Evolutionary conservation across 495 filamentous ascomycete species (phyloP).

Genomic region (Penicillium egyptiacum): DNA sequence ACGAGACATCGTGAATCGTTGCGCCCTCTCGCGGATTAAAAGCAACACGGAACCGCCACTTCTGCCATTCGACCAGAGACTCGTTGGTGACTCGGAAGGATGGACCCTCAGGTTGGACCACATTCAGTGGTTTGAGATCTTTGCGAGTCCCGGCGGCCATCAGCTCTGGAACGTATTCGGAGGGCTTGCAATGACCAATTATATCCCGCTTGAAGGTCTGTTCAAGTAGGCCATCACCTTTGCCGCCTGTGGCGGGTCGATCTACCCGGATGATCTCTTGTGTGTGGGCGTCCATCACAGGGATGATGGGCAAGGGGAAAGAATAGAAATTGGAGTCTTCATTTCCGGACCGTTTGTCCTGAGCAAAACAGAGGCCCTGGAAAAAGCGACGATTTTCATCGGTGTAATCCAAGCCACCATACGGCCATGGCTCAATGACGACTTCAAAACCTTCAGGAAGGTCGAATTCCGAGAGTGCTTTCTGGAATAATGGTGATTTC

Average conservation of each 20-base stretch:
- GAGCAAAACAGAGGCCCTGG: slow-evolving; percentile 53
- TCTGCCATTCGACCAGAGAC: slow-evolving; percentile 62
- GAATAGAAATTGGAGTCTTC: slow-evolving; percentile 71
- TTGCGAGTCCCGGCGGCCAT: slow-evolving; percentile 58
- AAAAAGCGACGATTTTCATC: slow-evolving; percentile 57
- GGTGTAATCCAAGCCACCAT: slow-evolving; percentile 58
- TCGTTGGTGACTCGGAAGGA: slow-evolving; percentile 62
- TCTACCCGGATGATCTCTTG: slow-evolving; percentile 62
- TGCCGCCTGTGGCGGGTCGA: slow-evolving; percentile 49
- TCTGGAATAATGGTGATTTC: slow-evolving; percentile 59
- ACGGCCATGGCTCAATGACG: slow-evolving; percentile 71
- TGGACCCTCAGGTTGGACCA: slow-evolving; percentile 76
- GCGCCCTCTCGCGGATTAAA: slow-evolving; percentile 71
- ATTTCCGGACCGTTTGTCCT: slow-evolving; percentile 40
- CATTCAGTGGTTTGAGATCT: slow-evolving; percentile 75
- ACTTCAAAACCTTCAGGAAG: slow-evolving; percentile 63
- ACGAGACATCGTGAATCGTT: slow-evolving; percentile 68
- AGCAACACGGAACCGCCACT: slow-evolving; percentile 67
- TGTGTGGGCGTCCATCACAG: slow-evolving; percentile 69
- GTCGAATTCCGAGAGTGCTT: slow-evolving; percentile 58
- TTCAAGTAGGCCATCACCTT: slow-evolving; percentile 40
- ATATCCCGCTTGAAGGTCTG: slow-evolving; percentile 51
- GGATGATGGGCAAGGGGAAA: slow-evolving; percentile 73
- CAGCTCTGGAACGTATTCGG: slow-evolving; percentile 69
- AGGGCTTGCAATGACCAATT: slow-evolving; percentile 45